Conservation (phyloP, 2,329 filamentous ascomycete species). For the Cercospora janseana region DNA sequence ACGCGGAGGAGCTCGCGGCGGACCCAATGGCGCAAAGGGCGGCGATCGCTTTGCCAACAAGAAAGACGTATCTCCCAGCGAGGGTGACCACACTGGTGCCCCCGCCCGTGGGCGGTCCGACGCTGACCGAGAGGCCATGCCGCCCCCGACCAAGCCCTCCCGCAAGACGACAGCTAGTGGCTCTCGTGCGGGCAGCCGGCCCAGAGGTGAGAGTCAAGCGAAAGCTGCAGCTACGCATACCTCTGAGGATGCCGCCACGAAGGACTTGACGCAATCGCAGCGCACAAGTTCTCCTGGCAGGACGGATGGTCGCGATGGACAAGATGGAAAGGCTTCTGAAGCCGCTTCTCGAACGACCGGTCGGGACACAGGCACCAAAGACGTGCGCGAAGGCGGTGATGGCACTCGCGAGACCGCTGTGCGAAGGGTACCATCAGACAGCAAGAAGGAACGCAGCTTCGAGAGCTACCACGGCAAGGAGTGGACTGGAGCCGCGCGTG, state of each 20-base stretch:
- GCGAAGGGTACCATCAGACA: slow-evolving; percentile 25
- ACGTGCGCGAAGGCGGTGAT: slow-evolving; percentile 17
- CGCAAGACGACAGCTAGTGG: slow-evolving; percentile 13
- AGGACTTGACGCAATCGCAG: slow-evolving; percentile 11
- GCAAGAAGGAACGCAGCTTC: slow-evolving; percentile 27
- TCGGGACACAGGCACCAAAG: slow-evolving; percentile 18
- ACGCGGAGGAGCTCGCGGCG: slow-evolving; percentile 44
- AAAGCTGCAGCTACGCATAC: slow-evolving; percentile 1
- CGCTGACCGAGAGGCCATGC: slow-evolving; percentile 33
- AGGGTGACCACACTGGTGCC: slow-evolving; percentile 20
- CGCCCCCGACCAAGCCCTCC: slow-evolving; percentile 27
- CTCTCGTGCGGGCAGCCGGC: slow-evolving; percentile 22
- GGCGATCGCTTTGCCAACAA: slow-evolving; percentile 36
- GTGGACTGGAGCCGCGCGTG: slow-evolving; percentile 25
- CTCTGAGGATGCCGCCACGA: background rate
- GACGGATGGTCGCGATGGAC: slow-evolving; percentile 15
- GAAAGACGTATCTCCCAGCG: slow-evolving; percentile 18
- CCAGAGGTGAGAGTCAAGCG: slow-evolving; percentile 17
- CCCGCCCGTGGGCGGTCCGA: slow-evolving; percentile 23
- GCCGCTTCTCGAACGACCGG: slow-evolving; percentile 21
- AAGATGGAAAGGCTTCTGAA: slow-evolving; percentile 24
- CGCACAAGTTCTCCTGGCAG: slow-evolving; percentile 25
- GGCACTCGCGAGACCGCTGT: slow-evolving; percentile 14
- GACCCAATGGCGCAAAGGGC: slow-evolving; percentile 40
- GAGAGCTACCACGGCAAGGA: slow-evolving; percentile 31